Conservation (phyloP, 2,329 filamentous ascomycete species). For the Knoxdaviesia capensis region DNA sequence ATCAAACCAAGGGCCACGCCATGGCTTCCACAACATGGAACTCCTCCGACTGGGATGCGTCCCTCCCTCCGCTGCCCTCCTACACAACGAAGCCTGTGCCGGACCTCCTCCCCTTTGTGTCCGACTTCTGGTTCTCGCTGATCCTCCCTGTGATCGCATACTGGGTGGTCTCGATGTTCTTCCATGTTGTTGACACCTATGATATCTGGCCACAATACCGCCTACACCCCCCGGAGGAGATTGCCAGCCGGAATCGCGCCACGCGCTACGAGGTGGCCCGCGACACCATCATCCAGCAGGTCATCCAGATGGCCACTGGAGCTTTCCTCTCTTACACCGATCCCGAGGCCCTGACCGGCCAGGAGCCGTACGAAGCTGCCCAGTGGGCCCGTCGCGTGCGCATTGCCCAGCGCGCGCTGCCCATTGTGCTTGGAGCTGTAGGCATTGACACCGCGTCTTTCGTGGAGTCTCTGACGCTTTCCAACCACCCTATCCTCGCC, state of each 20-base stretch:
- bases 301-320: constrained; percentile 64
- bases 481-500: constrained; percentile 49
- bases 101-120: constrained; percentile 55
- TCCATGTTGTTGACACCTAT: constrained; percentile 70
- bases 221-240: constrained; percentile 84
- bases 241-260: constrained; percentile 71
- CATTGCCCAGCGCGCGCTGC: constrained; percentile 59
- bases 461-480: constrained; percentile 51
- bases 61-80: constrained; percentile 64
- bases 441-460: constrained; percentile 60
- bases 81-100: constrained; percentile 53
- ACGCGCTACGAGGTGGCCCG: constrained; percentile 68
- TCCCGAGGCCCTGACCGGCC: constrained; percentile 51
- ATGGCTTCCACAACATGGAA: constrained; percentile 31
- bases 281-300: constrained; percentile 81
- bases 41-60: constrained; percentile 27
- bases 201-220: constrained; percentile 83
- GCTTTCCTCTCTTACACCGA: constrained; percentile 51
- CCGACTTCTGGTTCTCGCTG: constrained; percentile 64
- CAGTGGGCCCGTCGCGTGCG: constrained; percentile 76
- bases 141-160: constrained; percentile 66
- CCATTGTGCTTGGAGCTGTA: constrained; percentile 45
- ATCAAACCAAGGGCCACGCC: constrained; percentile 5
- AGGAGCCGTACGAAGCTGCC: constrained; percentile 68
- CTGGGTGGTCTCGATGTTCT: constrained; percentile 70